These are phyloP conservation scores for Sphagnum fallax DNA, from an alignment of 228 moss, liverwort and hornwort genomes.

Conservation along the genomic window DNA sequence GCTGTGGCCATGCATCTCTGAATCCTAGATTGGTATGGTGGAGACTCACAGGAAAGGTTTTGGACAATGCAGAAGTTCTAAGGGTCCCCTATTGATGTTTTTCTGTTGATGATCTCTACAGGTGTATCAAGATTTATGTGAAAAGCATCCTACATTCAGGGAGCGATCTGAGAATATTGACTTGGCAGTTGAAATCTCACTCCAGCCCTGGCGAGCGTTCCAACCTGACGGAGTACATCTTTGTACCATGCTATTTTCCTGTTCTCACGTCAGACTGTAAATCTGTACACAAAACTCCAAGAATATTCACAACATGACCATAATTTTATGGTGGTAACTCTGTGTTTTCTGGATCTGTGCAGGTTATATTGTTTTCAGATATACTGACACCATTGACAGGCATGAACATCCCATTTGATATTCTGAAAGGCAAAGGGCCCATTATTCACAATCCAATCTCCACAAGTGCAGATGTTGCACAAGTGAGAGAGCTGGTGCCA, in stretches of 20 bases:
- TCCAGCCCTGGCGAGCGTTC: slow-evolving; percentile 65
- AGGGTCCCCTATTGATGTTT: no score
- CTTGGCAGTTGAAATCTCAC: slow-evolving; percentile 55
- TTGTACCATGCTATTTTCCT: neutral
- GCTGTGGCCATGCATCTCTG: no score
- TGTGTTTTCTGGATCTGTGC: slow-evolving; percentile 4
- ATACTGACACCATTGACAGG: slow-evolving; percentile 95
- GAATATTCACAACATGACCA: no score
- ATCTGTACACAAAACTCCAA: neutral
- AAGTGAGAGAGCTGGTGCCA: slow-evolving; percentile 86
- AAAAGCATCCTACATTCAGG: slow-evolving; percentile 90
- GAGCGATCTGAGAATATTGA: slow-evolving; percentile 73
- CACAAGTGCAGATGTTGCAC: slow-evolving; percentile 59
- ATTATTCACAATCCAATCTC: slow-evolving; percentile 83
- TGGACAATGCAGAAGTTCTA: no score
- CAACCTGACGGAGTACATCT: slow-evolving; percentile 48
- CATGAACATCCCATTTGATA: slow-evolving; percentile 99
- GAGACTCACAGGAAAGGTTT: no score
- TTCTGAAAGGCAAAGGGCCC: slow-evolving; percentile 82
- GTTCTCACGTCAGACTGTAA: neutral
- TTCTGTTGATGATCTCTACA: slow-evolving; percentile 14
- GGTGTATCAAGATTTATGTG: slow-evolving; percentile 84
- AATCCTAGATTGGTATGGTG: no score
- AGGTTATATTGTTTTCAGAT: slow-evolving; percentile 95
- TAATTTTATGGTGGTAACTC: neutral